phyloP scores from a whole-genome alignment of 495 filamentous ascomycete species.

The Penicillium canariense region DNA sequence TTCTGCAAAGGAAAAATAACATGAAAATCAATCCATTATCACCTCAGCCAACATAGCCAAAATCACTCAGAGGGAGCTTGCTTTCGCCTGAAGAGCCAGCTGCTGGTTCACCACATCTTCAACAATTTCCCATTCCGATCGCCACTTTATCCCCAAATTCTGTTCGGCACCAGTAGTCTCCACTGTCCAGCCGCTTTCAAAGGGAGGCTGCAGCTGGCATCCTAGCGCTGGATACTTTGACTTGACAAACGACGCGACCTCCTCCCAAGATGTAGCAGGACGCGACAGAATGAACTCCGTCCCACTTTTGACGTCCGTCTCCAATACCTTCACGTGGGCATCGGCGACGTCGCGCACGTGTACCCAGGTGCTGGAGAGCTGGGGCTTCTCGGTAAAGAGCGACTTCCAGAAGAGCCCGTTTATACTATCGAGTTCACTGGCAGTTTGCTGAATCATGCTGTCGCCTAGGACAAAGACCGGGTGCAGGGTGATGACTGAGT shows the following conservation, averaged over 20 bases:
- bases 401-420: slow-evolving; percentile 13
- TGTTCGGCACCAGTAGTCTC: slow-evolving; percentile 52
- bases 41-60: background rate
- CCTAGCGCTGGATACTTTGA: slow-evolving; percentile 27
- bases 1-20: too few species aligned
- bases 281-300: slow-evolving; percentile 21
- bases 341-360: slow-evolving; percentile 21
- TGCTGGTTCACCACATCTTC: slow-evolving; percentile 35
- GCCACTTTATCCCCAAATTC: slow-evolving; percentile 30
- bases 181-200: slow-evolving; percentile 40
- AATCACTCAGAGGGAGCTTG: background rate
- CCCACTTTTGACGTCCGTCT: slow-evolving; percentile 6
- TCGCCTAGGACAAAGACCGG: slow-evolving; percentile 18
- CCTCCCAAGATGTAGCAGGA: slow-evolving; percentile 23
- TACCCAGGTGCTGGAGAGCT: slow-evolving; percentile 9
- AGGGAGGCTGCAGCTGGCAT: slow-evolving; percentile 19
- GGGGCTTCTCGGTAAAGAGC: slow-evolving; percentile 1
- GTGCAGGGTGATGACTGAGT: slow-evolving; percentile 16
- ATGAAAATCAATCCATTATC: too few species aligned
- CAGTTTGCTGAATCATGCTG: slow-evolving; percentile 12
- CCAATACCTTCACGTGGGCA: slow-evolving; percentile 18
- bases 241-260: slow-evolving; percentile 24
- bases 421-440: slow-evolving; percentile 8
- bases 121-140: slow-evolving; percentile 22
- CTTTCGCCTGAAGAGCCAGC: slow-evolving; percentile 40